A percentile compares a stretch with the other conserved stretches of the same genome.
These are phyloP conservation scores for Astrothelium macrocarpum DNA, from an alignment of 495 filamentous ascomycete genomes.

Conservation along the genomic window DNA sequence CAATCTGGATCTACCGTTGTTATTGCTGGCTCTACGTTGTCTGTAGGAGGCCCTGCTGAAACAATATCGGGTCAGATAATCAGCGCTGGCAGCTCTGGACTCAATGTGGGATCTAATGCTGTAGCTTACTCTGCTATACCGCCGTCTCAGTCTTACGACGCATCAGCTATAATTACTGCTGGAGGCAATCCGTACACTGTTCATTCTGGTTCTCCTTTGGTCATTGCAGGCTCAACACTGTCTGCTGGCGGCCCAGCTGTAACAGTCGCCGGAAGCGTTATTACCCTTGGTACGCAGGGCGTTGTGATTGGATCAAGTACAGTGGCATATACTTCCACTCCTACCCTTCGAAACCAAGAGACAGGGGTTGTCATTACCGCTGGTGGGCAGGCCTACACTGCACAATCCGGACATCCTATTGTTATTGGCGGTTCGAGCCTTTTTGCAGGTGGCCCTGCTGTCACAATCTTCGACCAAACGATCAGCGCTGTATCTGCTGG, in stretches of 20 bases:
- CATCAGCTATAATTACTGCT: not conserved
- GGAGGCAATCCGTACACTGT: not conserved
- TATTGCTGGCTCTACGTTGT: not conserved
- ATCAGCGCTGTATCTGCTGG: not conserved
- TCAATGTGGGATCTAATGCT: not conserved
- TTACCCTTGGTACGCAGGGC: not conserved
- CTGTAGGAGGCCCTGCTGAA: not conserved
- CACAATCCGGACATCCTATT: not conserved
- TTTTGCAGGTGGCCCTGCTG: not conserved
- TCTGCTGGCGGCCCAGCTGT: not conserved
- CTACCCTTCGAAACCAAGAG: not conserved
- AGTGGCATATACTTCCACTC: not conserved
- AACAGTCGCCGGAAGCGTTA: not conserved
- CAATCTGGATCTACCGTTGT: not conserved
- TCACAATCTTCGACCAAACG: not conserved
- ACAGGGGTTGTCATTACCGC: not conserved
- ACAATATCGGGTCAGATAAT: not conserved
- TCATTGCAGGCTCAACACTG: not conserved
- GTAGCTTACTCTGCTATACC: not conserved
- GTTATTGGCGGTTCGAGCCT: not conserved
- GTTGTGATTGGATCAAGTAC: not conserved
- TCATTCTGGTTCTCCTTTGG: not conserved
- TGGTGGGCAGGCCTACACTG: conserved; percentile 3
- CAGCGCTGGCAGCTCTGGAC: not conserved
- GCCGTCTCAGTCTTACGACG: not conserved